Evolutionary conservation across 2,329 filamentous ascomycete genomes (phyloP), one percentile per base, ranked within the genome.

Genomic region (Penicillium occitanis): DNA sequence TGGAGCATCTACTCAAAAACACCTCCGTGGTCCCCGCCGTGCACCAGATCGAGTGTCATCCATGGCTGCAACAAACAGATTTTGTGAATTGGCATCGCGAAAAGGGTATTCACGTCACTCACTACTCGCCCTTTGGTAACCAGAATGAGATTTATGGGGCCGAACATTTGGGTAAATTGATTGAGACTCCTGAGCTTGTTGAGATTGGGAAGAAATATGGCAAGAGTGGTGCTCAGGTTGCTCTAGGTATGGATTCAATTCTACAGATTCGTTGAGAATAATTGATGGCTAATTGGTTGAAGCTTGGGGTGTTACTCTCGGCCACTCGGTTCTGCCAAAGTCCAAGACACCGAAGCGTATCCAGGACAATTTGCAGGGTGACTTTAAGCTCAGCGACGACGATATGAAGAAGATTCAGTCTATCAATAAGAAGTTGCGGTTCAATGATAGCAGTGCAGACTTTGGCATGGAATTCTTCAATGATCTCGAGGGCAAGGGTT

Each of bases 371-470:
- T 68, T 82, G 8, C 78, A 79, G 63, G 78, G 76, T 10, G 85
- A 87, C 72, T 90, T 91, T 74, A 83, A 85, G 71, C 79, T 91
- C 30, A 81, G 82, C 1, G 70, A 73, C 0, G 84, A 84, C 61
- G 88, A 91, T 71, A 76, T 90, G 70, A 75, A 84, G 72, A 85
- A 83, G 76, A 84, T 88, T 61, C 77, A 81, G 46, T 71, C 68
- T 0, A 78, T 89, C 22, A 86, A 90, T 72, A 87, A 84, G 77
- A 88, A 88, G 75, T 55, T 87, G 69, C 78, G 87, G 50, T 88
- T 89, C 72, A 89, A 88, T 65, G 86, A 89, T 72, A 82, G 86
- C 4, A 84, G 81, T 51, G 77, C 72, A 6, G 78, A 76, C 25
- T 89, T 89, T 77, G 82, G 85, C 2, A 86, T 83, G 74, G 77